Evolutionary conservation across 768 basidiomycete species (phyloP), one percentile per base, ranked within the genome.

Genomic region (Pleurotus giganteus): DNA sequence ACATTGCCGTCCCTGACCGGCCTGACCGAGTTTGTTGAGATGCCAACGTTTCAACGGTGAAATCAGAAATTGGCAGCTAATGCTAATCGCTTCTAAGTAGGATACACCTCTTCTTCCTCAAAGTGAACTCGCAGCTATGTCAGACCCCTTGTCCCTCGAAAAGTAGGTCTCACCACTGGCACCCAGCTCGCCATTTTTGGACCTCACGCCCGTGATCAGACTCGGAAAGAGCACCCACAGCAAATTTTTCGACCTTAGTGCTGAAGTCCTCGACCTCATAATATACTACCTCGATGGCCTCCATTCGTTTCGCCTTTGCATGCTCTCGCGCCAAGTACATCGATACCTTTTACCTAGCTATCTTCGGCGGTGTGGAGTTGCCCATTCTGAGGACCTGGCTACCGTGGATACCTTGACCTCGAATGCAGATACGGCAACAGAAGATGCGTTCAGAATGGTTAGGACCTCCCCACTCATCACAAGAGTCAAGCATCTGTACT

Each of bases 301-400:
- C 5, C 29, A 51, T n/a, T 26, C 32, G 9, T 32, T 51, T 9
- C 49, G 49, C 4, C 31, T 51, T 8, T 34, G 49, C 49, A 32
- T 51, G 32, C 49, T 51, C 15, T 51, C 49, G 12, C 49, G 34
- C n/a, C 49, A 37, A 21, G 49, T 37, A 9, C 49, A 51, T 51
- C 19, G 21, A 4, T 51, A 36, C 19, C 34, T 51, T 15, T 21
- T 51, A 11, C 49, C 49, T 5, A 13, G 23, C 29, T 51, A 51
- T 26, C 32, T 51, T 19, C 49, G 49, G 4, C 21, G 27, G 26
- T 51, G 49, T 34, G 32, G 32, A 11, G 11, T 51, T 4, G 37
- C 17, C 2, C 34, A 51, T 21, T 51, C 49, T 19, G 49, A 51
- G 6, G 49, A 51, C 15, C 15, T 51, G 26, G 4, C 49, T 4